Evolutionary conservation across 1,284 basidiomycete genomes (phyloP).

Genomic region (Ceratobasidium sp.): DNA sequence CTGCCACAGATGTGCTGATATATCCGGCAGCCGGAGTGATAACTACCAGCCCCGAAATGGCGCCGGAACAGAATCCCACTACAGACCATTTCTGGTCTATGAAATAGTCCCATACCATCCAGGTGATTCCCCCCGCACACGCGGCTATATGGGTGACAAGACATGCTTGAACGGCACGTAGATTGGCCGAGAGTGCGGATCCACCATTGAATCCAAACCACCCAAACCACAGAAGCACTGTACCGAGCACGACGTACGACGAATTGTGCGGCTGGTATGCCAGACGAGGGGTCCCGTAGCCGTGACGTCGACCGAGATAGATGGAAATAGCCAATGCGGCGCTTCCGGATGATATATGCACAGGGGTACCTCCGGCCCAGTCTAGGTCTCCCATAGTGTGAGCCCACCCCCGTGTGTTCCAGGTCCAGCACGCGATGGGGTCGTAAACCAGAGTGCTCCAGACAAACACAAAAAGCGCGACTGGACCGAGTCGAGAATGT

Average conservation of each 20-base stretch:
- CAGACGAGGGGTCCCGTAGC: conserved; percentile 82
- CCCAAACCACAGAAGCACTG: conserved; percentile 61
- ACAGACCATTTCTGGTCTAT: conserved; percentile 89
- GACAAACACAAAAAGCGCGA: conserved; percentile 87
- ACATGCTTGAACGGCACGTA: conserved; percentile 89
- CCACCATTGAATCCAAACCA: conserved; percentile 92
- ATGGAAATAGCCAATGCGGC: conserved; percentile 91
- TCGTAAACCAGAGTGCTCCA: conserved; percentile 96
- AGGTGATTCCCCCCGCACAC: conserved; percentile 85
- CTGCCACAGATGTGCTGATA: conserved; percentile 84
- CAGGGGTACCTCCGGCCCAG: conserved; percentile 95
- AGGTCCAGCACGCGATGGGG: conserved; percentile 94
- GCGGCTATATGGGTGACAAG: conserved; percentile 92
- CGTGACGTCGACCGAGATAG: conserved; percentile 69
- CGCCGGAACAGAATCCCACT: conserved; percentile 96
- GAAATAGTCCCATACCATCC: conserved; percentile 89
- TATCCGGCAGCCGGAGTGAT: conserved; percentile 93
- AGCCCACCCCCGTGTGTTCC: conserved; percentile 91
- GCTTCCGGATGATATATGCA: conserved; percentile 91
- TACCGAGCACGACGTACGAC: conserved; percentile 88
- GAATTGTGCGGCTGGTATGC: conserved; percentile 89
- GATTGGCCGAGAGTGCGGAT: conserved; percentile 82
- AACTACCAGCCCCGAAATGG: conserved; percentile 86
- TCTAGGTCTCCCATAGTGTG: conserved; percentile 81
- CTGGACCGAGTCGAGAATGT: conserved; percentile 84